These are phyloP conservation scores for Ustilago hordei DNA, from an alignment of 1,284 basidiomycete genomes.

Conservation along the genomic window DNA sequence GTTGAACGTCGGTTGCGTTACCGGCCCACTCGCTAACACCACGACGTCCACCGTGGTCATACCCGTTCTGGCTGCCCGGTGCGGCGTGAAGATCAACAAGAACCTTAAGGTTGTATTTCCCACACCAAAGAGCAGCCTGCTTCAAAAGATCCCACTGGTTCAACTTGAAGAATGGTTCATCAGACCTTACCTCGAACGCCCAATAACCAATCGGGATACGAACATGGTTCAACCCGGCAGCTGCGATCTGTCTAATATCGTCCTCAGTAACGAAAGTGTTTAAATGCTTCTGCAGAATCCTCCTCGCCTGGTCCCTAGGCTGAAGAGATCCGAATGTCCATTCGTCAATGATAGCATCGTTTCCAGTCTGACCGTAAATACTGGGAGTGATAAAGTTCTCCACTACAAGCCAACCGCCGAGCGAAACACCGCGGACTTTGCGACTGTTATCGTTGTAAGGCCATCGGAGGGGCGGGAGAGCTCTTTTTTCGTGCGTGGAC, in stretches of 20 bases:
- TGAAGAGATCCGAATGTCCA: conserved; percentile 81
- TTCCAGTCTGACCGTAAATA: conserved; percentile 72
- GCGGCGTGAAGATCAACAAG: conserved; percentile 78
- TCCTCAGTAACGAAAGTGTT: conserved; percentile 82
- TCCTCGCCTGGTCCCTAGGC: conserved; percentile 71
- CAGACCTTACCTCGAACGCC: conserved; percentile 84
- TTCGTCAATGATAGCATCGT: conserved; percentile 77
- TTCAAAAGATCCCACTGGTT: conserved; percentile 75
- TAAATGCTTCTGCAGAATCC: conserved; percentile 75
- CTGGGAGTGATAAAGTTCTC: conserved; percentile 64
- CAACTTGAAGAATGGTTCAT: conserved; percentile 86
- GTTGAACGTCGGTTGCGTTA: conserved; percentile 76
- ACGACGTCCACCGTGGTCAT: conserved; percentile 76
- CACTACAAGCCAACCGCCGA: conserved; percentile 67
- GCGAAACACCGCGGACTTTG: conserved; percentile 62
- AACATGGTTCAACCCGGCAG: conserved; percentile 75
- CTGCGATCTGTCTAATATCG: conserved; percentile 77
- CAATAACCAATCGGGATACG: conserved; percentile 90
- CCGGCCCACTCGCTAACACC: conserved; percentile 80
- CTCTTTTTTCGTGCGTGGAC: conserved; percentile 6
- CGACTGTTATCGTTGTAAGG: conserved; percentile 30
- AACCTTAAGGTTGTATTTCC: conserved; percentile 80
- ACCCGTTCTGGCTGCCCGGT: conserved; percentile 71
- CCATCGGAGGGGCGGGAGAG: conserved; percentile 36
- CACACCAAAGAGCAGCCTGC: conserved; percentile 81